phyloP scores from a whole-genome alignment of 1,284 basidiomycete genomes.

The Marasmius fiardii region DNA sequence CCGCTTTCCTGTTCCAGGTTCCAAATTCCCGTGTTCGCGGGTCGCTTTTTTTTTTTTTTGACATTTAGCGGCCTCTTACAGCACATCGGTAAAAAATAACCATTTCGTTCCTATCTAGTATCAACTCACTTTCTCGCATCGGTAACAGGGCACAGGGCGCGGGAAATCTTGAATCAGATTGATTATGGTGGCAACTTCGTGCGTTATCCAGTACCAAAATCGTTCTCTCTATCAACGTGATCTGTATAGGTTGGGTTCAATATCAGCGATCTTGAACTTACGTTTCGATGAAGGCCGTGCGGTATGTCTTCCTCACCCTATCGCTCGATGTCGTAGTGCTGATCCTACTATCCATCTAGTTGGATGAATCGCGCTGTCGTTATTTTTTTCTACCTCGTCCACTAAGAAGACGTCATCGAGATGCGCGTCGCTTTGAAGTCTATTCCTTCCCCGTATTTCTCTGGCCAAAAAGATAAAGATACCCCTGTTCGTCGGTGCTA shows the following conservation, averaged over 20 bases:
- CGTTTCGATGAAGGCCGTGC: conserved; percentile 63
- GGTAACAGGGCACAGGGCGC: too few species aligned
- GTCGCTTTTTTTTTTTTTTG: too few species aligned
- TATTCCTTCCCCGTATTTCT: conserved; percentile 65
- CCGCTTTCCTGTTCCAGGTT: too few species aligned
- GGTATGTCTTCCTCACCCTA: conserved; percentile 32
- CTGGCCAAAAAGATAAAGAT: conserved; percentile 61
- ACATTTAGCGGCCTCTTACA: too few species aligned
- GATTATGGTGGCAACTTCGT: too few species aligned
- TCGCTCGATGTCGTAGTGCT: background rate
- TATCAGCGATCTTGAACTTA: conserved; percentile 63
- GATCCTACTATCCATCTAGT: conserved; percentile 33
- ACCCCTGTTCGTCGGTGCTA: conserved; percentile 68
- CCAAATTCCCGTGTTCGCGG: too few species aligned
- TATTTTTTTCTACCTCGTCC: conserved; percentile 45
- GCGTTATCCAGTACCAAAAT: too few species aligned
- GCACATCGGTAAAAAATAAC: too few species aligned
- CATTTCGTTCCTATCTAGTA: too few species aligned
- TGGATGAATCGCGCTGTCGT: conserved; percentile 60
- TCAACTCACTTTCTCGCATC: too few species aligned
- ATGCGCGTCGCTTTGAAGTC: conserved; percentile 66
- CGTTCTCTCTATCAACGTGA: too few species aligned
- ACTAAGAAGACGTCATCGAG: conserved; percentile 57
- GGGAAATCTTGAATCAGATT: too few species aligned
- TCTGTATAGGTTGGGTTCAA: conserved; percentile 70